Evolutionary conservation across 352 stramenopile genomes (phyloP).

Genomic region (Saprolegnia parasitica): DNA sequence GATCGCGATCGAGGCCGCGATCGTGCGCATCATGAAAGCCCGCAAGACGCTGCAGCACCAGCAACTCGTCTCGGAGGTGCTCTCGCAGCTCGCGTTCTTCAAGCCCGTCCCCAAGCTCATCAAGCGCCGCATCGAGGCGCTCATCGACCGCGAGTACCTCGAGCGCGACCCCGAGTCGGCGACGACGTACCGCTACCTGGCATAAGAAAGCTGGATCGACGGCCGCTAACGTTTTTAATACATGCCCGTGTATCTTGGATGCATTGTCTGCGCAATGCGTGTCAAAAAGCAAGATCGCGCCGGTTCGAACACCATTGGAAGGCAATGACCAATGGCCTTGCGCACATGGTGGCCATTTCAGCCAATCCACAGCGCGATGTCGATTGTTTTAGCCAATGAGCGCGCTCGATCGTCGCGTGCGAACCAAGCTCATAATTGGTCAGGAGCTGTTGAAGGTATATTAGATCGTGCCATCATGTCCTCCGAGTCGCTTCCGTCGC

Average conservation of each 20-base stretch:
- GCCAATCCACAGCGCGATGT: neutral
- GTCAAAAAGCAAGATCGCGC: neutral
- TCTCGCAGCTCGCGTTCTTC: slow-evolving; percentile 98
- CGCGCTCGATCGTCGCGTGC: neutral
- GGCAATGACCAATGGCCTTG: neutral
- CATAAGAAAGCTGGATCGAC: slow-evolving; percentile 39
- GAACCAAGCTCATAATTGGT: slow-evolving; percentile 27
- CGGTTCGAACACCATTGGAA: neutral
- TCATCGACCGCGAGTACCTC: slow-evolving; percentile 98
- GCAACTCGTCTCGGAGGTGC: slow-evolving; percentile 97
- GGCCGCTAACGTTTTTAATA: slow-evolving; percentile 9
- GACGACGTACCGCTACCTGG: slow-evolving; percentile 95
- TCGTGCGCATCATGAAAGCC: slow-evolving; percentile 99
- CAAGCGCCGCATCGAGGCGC: slow-evolving; percentile 96
- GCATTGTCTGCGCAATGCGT: neutral
- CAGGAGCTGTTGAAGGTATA: slow-evolving; percentile 14
- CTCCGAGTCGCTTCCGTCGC: neutral
- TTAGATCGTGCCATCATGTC: slow-evolving; percentile 11
- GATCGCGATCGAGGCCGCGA: slow-evolving; percentile 98
- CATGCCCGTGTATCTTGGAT: neutral
- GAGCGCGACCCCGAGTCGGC: slow-evolving; percentile 94
- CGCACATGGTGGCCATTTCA: neutral
- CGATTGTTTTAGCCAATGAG: slow-evolving; percentile 1
- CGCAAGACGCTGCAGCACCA: slow-evolving; percentile 96
- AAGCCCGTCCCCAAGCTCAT: slow-evolving; percentile 96